Conservation (phyloP, 805 yeast species). For the Lipomyces spencermartinsiae region DNA sequence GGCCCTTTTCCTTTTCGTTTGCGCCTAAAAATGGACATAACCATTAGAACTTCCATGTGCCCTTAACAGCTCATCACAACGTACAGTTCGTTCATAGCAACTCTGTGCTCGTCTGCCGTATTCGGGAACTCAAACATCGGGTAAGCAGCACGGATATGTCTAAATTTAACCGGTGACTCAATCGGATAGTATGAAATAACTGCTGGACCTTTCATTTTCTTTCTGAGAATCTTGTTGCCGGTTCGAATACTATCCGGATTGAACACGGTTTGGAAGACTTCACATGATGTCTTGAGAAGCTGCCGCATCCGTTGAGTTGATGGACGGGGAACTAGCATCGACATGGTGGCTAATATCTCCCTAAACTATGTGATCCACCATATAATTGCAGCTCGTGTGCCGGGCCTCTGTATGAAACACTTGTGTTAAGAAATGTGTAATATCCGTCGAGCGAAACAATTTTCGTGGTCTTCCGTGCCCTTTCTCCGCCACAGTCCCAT, state of each 20-base stretch:
- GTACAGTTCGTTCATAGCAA: constrained; percentile 58
- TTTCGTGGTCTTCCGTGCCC: not conserved
- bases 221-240: constrained; percentile 72
- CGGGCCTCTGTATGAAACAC: not conserved
- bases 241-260: constrained; percentile 72
- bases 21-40: constrained; percentile 24
- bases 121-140: constrained; percentile 61
- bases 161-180: constrained; percentile 60
- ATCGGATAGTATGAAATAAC: constrained; percentile 76
- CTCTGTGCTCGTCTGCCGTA: constrained; percentile 67
- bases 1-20: constrained; percentile 41
- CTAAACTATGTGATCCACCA: not conserved
- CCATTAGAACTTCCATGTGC: not conserved
- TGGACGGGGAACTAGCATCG: constrained; percentile 42
- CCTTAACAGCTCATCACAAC: constrained; percentile 5
- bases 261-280: constrained; percentile 71
- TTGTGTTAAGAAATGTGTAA: not conserved
- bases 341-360: not conserved
- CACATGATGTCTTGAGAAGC: constrained; percentile 65
- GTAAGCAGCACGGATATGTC: constrained; percentile 61
- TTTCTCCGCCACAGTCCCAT: not conserved
- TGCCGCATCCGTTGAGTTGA: constrained; percentile 57
- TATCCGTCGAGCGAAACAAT: not conserved
- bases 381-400: not conserved
- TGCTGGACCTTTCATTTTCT: constrained; percentile 75